These are phyloP conservation scores for Diutina rugosa DNA, from an alignment of 1,139 yeast genomes.

Conservation along the genomic window DNA sequence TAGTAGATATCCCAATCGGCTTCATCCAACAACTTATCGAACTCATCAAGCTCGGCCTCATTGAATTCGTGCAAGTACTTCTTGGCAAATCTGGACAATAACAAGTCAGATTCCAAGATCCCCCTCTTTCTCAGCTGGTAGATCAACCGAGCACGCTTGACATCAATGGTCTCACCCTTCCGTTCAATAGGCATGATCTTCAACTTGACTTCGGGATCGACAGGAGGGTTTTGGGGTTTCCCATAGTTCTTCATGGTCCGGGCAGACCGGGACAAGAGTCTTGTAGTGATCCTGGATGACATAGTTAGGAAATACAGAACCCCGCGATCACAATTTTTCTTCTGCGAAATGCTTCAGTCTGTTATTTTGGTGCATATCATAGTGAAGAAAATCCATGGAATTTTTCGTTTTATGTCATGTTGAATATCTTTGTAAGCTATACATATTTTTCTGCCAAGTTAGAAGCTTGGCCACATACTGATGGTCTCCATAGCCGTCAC, in stretches of 20 bases:
- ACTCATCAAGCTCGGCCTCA: slow-evolving; percentile 68
- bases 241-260: background rate
- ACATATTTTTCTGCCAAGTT: too few species aligned
- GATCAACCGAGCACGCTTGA: slow-evolving; percentile 71
- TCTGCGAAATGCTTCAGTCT: background rate
- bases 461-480: background rate
- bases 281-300: background rate
- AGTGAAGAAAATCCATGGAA: too few species aligned
- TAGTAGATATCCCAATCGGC: slow-evolving; percentile 97
- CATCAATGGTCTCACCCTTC: slow-evolving; percentile 58
- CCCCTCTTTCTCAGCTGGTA: slow-evolving; percentile 96
- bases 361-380: too few species aligned
- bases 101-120: slow-evolving; percentile 80
- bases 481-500: background rate
- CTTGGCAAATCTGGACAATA: slow-evolving; percentile 78
- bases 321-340: background rate
- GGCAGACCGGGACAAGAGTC: background rate
- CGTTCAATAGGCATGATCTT: slow-evolving; percentile 63
- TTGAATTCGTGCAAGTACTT: slow-evolving; percentile 47
- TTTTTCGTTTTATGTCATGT: too few species aligned
- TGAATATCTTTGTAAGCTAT: too few species aligned
- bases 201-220: background rate
- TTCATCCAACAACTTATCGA: slow-evolving; percentile 76
- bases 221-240: background rate
- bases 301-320: background rate